phyloP scores from a whole-genome alignment of 2,329 filamentous ascomycete species.

The Microcyclosporella mali region DNA sequence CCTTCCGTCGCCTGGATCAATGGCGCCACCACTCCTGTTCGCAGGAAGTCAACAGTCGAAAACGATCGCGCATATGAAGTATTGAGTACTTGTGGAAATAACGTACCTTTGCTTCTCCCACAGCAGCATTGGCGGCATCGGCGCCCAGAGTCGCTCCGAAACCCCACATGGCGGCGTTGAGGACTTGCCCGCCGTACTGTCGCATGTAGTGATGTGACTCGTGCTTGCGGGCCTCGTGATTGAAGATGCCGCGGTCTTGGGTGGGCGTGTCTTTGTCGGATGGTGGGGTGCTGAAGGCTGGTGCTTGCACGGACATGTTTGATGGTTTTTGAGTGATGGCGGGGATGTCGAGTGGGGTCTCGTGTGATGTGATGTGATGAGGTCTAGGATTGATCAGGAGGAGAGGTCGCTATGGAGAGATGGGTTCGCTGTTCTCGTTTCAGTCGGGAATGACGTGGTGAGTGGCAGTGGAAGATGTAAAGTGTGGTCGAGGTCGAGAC shows the following conservation, averaged over 20 bases:
- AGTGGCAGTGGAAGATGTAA: too few relatives aligned
- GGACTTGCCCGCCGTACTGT: constrained; percentile 26
- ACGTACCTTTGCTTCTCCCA: constrained; percentile 27
- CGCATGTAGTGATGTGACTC: constrained; percentile 26
- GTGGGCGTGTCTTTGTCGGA: constrained; percentile 24
- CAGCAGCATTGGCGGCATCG: constrained; percentile 26
- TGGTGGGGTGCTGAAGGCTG: constrained; percentile 17
- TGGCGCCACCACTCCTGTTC: constrained; percentile 9
- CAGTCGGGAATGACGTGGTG: not conserved
- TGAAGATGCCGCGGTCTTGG: constrained; percentile 25
- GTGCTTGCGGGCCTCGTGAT: constrained; percentile 26
- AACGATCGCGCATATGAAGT: too few relatives aligned
- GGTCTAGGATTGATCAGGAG: not conserved
- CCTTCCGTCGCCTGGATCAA: constrained; percentile 1
- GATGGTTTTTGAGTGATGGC: not conserved
- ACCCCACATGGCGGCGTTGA: constrained; percentile 22
- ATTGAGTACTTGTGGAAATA: too few relatives aligned
- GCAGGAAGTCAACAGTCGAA: too few relatives aligned
- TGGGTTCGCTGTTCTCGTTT: too few relatives aligned
- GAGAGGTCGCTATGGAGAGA: too few relatives aligned
- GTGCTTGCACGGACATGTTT: constrained; percentile 21
- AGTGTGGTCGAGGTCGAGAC: too few relatives aligned
- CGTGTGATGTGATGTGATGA: too few relatives aligned
- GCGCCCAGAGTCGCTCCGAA: constrained; percentile 27
- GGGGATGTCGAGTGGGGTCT: not conserved